Evolutionary conservation across 2,329 filamentous ascomycete genomes (phyloP).

Genomic region (Orbilia ellipsospora): DNA sequence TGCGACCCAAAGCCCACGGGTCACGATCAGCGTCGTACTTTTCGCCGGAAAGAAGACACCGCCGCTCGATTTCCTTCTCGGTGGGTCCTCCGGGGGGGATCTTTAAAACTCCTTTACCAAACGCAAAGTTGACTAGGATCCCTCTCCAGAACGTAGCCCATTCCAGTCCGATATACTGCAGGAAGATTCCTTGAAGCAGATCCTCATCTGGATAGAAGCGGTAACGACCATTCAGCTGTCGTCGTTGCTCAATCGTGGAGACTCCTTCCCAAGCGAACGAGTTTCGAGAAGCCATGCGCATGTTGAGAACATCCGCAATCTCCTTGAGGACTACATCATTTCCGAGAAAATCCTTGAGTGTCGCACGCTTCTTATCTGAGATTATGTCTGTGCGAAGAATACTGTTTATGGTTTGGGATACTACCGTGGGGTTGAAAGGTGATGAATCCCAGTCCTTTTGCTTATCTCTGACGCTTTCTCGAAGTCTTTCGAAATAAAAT

Average conservation of each 20-base stretch:
- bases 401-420: constrained; percentile 66
- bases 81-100: constrained; percentile 3
- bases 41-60: constrained; percentile 63
- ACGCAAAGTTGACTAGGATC: constrained; percentile 62
- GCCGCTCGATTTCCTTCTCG: constrained; percentile 2
- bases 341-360: constrained; percentile 67
- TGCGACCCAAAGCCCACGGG: not conserved
- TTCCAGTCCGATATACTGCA: constrained; percentile 68
- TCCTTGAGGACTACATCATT: constrained; percentile 67
- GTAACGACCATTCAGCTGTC: constrained; percentile 70
- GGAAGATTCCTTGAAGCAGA: constrained; percentile 68
- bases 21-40: constrained; percentile 23
- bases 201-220: constrained; percentile 72
- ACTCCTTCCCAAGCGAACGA: constrained; percentile 67
- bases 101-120: constrained; percentile 9
- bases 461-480: constrained; percentile 60
- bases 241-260: constrained; percentile 66
- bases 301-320: constrained; percentile 70
- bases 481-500: constrained; percentile 64
- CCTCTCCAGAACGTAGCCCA: constrained; percentile 66
- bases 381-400: constrained; percentile 67
- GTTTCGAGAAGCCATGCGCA: constrained; percentile 67
- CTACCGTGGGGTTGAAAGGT: constrained; percentile 63
- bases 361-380: constrained; percentile 66
- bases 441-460: constrained; percentile 17